A percentile compares a stretch with the other conserved stretches of the same genome.
These are phyloP conservation scores for Globisporangium recalcitrans DNA, from an alignment of 352 stramenopile genomes.

Conservation along the genomic window DNA sequence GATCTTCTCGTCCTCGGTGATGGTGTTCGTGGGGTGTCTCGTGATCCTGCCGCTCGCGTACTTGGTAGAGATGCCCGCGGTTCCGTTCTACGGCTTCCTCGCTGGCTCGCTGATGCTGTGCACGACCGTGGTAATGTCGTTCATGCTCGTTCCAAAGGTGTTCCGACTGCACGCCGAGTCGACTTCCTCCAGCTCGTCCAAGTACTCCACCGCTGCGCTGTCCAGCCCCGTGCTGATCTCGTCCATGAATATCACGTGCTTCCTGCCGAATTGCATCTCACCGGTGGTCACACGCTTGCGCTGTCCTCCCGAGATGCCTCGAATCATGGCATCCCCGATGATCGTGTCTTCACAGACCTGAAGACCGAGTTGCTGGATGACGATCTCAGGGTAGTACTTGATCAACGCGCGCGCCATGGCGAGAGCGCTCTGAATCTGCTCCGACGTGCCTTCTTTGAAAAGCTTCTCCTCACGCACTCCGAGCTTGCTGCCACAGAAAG, in stretches of 20 bases:
- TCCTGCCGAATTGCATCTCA: conserved; percentile 69
- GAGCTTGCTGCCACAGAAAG: conserved; percentile 22
- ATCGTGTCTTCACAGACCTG: conserved; percentile 36
- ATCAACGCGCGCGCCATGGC: conserved; percentile 9
- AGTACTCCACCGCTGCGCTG: conserved; percentile 16
- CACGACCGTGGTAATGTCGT: conserved; percentile 18
- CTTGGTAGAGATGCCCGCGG: conserved; percentile 24
- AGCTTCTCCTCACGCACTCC: conserved; percentile 29
- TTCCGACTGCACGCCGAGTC: conserved; percentile 14
- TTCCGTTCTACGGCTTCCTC: conserved; percentile 26
- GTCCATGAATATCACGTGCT: conserved; percentile 76
- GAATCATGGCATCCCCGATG: conserved; percentile 34
- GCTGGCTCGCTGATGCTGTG: conserved; percentile 21
- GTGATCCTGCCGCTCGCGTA: conserved; percentile 38
- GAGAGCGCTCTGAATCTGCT: conserved; percentile 21
- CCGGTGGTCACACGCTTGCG: conserved; percentile 86
- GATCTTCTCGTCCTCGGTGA: conserved; percentile 25
- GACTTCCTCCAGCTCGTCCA: neutral
- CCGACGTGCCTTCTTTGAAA: conserved; percentile 22
- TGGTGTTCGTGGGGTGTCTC: conserved; percentile 25
- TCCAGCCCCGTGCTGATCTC: conserved; percentile 92
- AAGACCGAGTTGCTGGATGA: conserved; percentile 27
- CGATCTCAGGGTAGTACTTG: conserved; percentile 25
- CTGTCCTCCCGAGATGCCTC: conserved; percentile 78
- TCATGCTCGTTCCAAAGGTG: conserved; percentile 32